Percentiles rank a stretch among this genome's conserved stretches.
Conservation (phyloP, 2,329 filamentous ascomycete species). For the Amesomyces nigricolor region DNA sequence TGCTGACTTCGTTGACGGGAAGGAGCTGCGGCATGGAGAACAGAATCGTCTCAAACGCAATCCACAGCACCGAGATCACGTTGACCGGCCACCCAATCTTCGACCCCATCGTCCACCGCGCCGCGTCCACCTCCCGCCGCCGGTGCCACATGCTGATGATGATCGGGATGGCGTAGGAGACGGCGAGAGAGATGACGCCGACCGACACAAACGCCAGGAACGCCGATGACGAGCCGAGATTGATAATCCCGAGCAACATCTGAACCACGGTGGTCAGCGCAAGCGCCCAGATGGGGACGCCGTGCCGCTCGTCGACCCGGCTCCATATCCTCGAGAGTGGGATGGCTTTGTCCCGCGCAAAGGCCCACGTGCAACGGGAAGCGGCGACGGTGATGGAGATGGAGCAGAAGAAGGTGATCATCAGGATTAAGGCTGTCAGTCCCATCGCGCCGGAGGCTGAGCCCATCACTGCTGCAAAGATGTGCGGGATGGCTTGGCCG, state of each 20-base stretch:
- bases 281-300: conserved; percentile 52
- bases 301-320: conserved; percentile 45
- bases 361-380: conserved; percentile 61
- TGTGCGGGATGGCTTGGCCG: conserved; percentile 50
- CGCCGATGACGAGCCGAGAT: conserved; percentile 51
- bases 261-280: conserved; percentile 49
- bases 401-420: conserved; percentile 54
- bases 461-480: conserved; percentile 47
- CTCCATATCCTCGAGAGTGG: conserved; percentile 47
- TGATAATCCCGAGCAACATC: conserved; percentile 50
- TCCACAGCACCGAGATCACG: conserved; percentile 44
- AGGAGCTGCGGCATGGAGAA: conserved; percentile 49
- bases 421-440: conserved; percentile 47
- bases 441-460: conserved; percentile 45
- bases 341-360: conserved; percentile 54
- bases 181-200: conserved; percentile 50
- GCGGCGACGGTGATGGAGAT: conserved; percentile 63
- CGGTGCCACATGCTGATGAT: conserved; percentile 42
- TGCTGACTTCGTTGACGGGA: conserved; percentile 41
- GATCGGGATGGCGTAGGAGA: conserved; percentile 53
- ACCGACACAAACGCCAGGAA: conserved; percentile 54
- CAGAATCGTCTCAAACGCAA: conserved; percentile 46
- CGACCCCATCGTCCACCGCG: conserved; percentile 42
- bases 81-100: conserved; percentile 42
- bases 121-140: conserved; percentile 42